Evolutionary conservation across 257 asterid genomes (phyloP), one percentile per base, ranked within the genome.

Genomic region (Jasminum sambac): DNA sequence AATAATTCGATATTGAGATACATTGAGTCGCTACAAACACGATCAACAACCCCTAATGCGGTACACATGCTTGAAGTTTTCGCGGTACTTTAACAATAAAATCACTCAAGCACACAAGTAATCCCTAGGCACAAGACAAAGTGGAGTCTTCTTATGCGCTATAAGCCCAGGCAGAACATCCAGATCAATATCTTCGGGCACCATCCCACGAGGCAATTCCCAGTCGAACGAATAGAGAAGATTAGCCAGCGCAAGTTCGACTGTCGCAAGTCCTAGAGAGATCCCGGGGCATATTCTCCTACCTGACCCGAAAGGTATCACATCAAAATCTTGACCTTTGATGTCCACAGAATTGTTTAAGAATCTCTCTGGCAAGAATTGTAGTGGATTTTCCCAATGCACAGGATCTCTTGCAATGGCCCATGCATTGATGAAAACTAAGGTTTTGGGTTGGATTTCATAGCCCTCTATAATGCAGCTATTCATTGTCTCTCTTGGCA

Each of bases 261-360:
- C 84, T 0, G 81, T 75, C 0, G 60, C 85, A 5, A 86, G 70
- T 25, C 85, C 89, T 66, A 83, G 74, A 4, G 78, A 50, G 6
- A 81, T 81, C 6, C 88, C 88, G 1, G 88, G 88, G 43, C 91
- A 86, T 0, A 80, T 78, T 41, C 91, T 50, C 37, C 88, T 30
- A 0, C 88, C 91, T 0, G 76, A 70, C 37, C 89, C 89, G n/a
- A 86, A 86, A 0, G 89, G 91, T 42, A 84, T 74, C 64, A 80
- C 74, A n/a, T 74, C 65, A 14, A 85, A 83, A 70, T 83, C 77
- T 0, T 72, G 71, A 0, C 86, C 86, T 21, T 19, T 2, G 0
- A 78, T 5, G 17, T 82, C 90, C 1, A 80, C 50, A 8, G 3
- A 17, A 1, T 30, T 65, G 14, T 74, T 48, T 68, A 85, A 63